Evolutionary conservation across 306 rosid species (phyloP), one percentile per base, ranked within the genome.

Genomic region (Medicago truncatula): DNA sequence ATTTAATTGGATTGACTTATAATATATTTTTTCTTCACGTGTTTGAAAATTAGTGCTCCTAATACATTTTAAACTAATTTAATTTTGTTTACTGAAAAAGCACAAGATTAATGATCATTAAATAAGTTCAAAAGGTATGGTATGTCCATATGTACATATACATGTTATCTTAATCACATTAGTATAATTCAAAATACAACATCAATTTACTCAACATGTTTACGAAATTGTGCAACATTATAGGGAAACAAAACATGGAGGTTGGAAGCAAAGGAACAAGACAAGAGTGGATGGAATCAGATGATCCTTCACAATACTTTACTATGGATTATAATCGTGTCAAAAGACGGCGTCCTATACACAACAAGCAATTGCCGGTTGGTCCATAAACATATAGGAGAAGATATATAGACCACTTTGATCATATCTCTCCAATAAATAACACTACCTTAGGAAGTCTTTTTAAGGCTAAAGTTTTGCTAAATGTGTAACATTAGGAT

Each of bases 331-430:
- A 93, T 60, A 18, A 76, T 15, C 17, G 50, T 0, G 89, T 88
- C 2, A 88, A 73, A 88, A 80, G 89, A 72, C 76, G 93, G 56
- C 93, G 85, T 67, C 97, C 97, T 25, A 78, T 89, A 60, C 96
- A 93, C 63, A 93, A 93, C 96, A 89, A 87, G 80, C 50, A 87
- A 41, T 17, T 83, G 66, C 87, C 89, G 31, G 78, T 74, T 43
- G 52, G 38, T 85, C 96, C 96, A 84, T 90, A 65, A 74, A 59
- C 46, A 46, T 47, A 50, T 47, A 50, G 56, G 15, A 46, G 6
- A 46, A 13, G 6, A 46, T 46, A 39, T 39, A 39, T 39, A 40
- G 11, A 40, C 44, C 44, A 40, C 38, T 34, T 34, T 5, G 38
- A 34, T 40, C 46, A 9, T 43, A 2, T 43, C 4, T 43, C 47